Evolutionary conservation across 108 stramenopile genomes (phyloP), one percentile per base, ranked within the genome.

Genomic region (Chaetoceros tenuissimus): DNA sequence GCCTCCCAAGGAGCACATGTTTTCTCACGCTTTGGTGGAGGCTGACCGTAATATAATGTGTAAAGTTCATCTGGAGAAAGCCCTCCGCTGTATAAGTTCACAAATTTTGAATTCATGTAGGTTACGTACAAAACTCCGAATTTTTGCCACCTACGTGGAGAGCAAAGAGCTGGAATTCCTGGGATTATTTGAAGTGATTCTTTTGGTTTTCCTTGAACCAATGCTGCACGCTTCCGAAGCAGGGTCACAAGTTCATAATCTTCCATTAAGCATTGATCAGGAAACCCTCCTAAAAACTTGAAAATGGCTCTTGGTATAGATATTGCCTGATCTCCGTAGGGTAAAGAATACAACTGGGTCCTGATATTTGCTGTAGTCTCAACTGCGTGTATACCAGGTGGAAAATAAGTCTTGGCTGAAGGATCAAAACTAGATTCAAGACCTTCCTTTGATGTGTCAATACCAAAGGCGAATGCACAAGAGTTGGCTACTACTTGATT

Each of bases 241-340:
- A 83, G 55, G 2, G 73, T 71, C 17, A 94, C 71, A 46, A 94
- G 53, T 48, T 85, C 92, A 58, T 82, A 94, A 67, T 94, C 94
- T 64, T 94, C 94, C 87, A 94, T 87, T 10, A 94, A 45, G 30
- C 82, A 80, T 60, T 89, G 83, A 53, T 88, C 73, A 7, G 89
- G 94, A 63, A 80, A 92, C 20, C 94, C 94, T 21, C 94, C 89
- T 1, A 94, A 24, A 48, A 66, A 77, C 18, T 72, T 24, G 61
- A 94, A 87, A 3, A 84, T 62, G 49, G 56, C 28, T 7, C 73
- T 58, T n/a, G 84, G 85, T 24, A 94, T n/a, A 34, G 84, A 75
- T 23, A 94, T 54, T 25, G 65, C 68, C 58, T 84, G 84, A 78
- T 94, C 94, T 20, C 94, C 94, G 58, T 94, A 94, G 0, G 88